Evolutionary conservation across 2,329 filamentous ascomycete species (phyloP).

Genomic region (Xylariaceae sp.): DNA sequence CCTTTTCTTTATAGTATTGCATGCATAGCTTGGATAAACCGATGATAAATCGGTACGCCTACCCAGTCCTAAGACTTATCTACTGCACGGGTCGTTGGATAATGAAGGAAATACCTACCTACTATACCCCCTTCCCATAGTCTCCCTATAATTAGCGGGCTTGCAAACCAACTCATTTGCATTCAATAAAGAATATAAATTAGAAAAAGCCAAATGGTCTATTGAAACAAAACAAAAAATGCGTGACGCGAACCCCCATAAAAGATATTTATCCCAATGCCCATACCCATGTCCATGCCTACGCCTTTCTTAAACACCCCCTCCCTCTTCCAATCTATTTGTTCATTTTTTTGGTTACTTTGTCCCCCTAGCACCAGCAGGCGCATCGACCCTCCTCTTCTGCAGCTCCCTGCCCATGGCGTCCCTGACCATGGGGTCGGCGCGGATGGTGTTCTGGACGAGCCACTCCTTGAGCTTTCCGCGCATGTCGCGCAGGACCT

Average conservation of each 20-base stretch:
- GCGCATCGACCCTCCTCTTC: constrained; percentile 56
- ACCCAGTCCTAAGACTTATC: too few species aligned
- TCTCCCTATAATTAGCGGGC: neutral
- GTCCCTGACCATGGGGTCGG: constrained; percentile 75
- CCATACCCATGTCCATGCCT: neutral
- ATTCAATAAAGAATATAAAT: too few species aligned
- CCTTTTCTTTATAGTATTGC: too few species aligned
- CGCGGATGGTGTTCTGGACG: constrained; percentile 76
- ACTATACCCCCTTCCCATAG: too few species aligned
- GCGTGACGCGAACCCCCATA: neutral
- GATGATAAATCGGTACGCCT: too few species aligned
- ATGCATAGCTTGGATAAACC: too few species aligned
- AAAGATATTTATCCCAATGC: too few species aligned
- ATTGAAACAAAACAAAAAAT: neutral
- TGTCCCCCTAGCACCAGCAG: constrained; percentile 53
- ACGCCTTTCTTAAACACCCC: neutral
- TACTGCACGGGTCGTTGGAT: too few species aligned
- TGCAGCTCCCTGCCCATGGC: constrained; percentile 66
- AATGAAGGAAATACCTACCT: too few species aligned
- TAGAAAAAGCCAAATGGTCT: neutral
- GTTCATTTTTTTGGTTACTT: constrained; percentile 33
- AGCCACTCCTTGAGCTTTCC: constrained; percentile 79
- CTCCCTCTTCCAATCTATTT: neutral
- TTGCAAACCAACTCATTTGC: neutral
- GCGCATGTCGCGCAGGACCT: constrained; percentile 57